Evolutionary conservation across 2,329 filamentous ascomycete genomes (phyloP), one percentile per base, ranked within the genome.

Genomic region (Exophiala bonariae): DNA sequence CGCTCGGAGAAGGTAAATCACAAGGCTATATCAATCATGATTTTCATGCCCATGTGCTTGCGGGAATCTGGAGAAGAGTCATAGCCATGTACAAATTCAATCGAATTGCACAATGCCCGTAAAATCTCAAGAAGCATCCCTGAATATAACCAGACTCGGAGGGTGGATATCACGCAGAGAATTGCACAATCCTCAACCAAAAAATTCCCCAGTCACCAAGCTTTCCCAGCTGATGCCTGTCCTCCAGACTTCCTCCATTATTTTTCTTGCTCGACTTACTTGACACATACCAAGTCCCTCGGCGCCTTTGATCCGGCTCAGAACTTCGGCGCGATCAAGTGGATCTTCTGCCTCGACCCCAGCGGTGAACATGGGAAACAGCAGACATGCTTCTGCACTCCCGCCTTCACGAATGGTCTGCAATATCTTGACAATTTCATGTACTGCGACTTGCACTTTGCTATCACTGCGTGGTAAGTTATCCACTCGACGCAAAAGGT

Each of bases 321-420:
- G 70, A 30, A 92, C 80, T 59, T 80, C 75, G 18, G 70, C 68
- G 40, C 82, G 74, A 57, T 85, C 79, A 2, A 66, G 67, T 26
- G 71, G 60, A 39, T 82, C 77, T 45, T 70, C 70, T 1, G 83
- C 81, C 63, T 93, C 86, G 56, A 87, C 91, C 0, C 88, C 89
- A 1, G 88, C 88, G 1, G 86, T 87, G 65, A 93, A 93, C 69
- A 93, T 82, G 0, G 89, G 88, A 55, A 93, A 91, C 31, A 93
- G 65, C 14, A 88, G 70, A 59, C 86, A 89, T 7, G 81, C 83
- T 65, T 92, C 88, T 0, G 87, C 86, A 13, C 82, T 82, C 22
- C 83, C 83, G 4, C 86, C 85, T 10, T 75, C 70, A 10, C 81
- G 71, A 39, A 93, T 80, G 30, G 77, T 78, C 17, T 73, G 72